phyloP scores from a whole-genome alignment of 805 yeast genomes.

The Candida loeiensis region DNA sequence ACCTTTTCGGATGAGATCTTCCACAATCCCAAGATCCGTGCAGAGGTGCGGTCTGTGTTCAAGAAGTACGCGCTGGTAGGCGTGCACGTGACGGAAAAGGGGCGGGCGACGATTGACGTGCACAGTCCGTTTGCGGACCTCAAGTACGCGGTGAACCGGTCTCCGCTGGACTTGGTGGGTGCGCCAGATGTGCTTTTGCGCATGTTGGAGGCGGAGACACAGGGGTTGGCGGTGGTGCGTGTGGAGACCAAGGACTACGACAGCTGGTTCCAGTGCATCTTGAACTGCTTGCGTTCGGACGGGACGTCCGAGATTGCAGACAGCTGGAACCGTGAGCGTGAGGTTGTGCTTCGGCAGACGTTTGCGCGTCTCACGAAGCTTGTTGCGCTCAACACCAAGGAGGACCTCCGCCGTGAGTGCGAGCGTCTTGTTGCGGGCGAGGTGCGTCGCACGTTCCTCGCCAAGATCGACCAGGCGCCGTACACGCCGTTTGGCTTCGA shows the following conservation, averaged over 20 bases:
- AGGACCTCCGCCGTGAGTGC: constrained; percentile 72
- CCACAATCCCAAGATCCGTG: constrained; percentile 77
- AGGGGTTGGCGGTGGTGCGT: constrained; percentile 66
- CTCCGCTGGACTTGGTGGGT: constrained; percentile 66
- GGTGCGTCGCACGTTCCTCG: constrained; percentile 65
- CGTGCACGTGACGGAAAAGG: constrained; percentile 76
- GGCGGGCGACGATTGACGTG: constrained; percentile 63
- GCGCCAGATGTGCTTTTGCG: constrained; percentile 81
- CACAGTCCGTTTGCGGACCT: constrained; percentile 83
- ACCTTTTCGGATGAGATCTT: constrained; percentile 76
- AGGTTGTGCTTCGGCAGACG: constrained; percentile 61
- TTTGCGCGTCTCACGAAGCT: constrained; percentile 63
- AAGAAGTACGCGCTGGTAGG: constrained; percentile 64
- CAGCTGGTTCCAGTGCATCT: constrained; percentile 40
- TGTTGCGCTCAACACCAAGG: constrained; percentile 74
- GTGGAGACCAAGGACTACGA: constrained; percentile 49
- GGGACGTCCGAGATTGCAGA: constrained; percentile 71
- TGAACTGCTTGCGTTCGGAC: constrained; percentile 64
- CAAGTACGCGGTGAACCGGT: constrained; percentile 83
- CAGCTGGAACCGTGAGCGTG: constrained; percentile 80
- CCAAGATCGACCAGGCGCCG: constrained; percentile 89
- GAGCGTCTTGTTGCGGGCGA: constrained; percentile 65
- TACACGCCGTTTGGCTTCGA: constrained; percentile 75
- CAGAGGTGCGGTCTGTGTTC: constrained; percentile 60
- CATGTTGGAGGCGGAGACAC: constrained; percentile 87